Base-by-base conservation (phyloP, 345 rosid species). In the Populus simonii region DNA sequence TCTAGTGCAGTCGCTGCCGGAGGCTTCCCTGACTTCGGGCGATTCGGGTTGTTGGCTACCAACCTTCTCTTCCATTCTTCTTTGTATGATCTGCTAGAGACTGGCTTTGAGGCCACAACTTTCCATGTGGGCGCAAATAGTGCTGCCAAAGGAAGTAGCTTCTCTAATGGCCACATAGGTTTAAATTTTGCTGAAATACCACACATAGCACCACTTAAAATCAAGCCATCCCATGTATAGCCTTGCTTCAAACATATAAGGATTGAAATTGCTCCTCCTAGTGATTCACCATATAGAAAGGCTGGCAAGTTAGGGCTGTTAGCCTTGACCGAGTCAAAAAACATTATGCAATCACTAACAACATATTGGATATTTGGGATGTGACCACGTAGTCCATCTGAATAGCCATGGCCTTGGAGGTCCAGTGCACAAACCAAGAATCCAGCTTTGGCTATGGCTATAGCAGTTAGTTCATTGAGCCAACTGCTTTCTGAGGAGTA, bases 121-220 rank as follows among this genome's bases (percentile, higher is more conserved):
- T 43, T 81, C 86, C 84, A 81, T 1, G 57, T 51, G 1, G 80
- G 86, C 13, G 78, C 77, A 39, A 84, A 33, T 0, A 72, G 23
- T 5, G 84, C 84, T 3, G 78, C 86, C 17, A 84, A 27, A 1
- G 76, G 86, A 33, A 84, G 84, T 17, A 84, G 66, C 57, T 75
- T 78, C 82, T 78, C 84, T 0, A 78, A 10, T 0, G 80, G 84
- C 82, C 82, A 69, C n/a, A 47, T 65, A 2, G 86, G 86, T 41
- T 79, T 84, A 7, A 78, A 84, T 35, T 75, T 84, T 0, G 79
- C 29, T 13, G 86, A 81, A 78, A 84, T 75, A 0, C 82, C 86
- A 74, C 86, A 84, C 86, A 81, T 78, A 16, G 84, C 43, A 16
- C 86, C 80, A 18, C 66, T 84, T 73, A 84, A 66, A n/a, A 84